Base-by-base conservation (phyloP, 352 stramenopile genomes). In the Pythium volutum region DNA sequence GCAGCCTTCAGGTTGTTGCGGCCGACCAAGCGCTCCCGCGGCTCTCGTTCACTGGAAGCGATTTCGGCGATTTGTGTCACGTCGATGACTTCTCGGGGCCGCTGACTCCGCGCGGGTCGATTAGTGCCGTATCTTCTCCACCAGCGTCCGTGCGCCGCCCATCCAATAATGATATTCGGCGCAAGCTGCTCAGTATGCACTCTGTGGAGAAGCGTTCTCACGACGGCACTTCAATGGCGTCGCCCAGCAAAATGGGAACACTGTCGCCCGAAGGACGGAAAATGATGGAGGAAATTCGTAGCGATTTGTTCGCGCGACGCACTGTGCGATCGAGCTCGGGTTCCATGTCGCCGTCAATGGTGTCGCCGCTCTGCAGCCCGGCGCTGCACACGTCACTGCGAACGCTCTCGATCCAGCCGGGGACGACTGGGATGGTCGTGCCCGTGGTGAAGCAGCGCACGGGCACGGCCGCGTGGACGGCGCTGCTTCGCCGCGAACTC, bases 1-100 rank as follows among this genome's bases (percentile, higher is more conserved):
- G 83, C 11, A 63, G 70, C 10, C 73, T 92, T 0, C 69, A 71
- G n/a, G 77, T 92, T 22, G 56, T 77, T 5, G 18, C 55, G 8
- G 58, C 52, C 20, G 64, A 71, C 26, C 57, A 60, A 14, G 52
- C 51, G 36, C 23, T 62, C 10, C 56, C 47, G 2, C 22, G 55
- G 26, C 42, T 45, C 16, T 70, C 63, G 16, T 64, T 65, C 14
- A 42, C 14, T n/a, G 57, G 46, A 3, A 52, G 34, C 29, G 57
- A 64, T 5, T 52, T 52, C 22, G 48, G 22, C 1, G 57, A 64
- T 26, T 9, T 26, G 6, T 20, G n/a, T 26, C 10, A 25, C 20
- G 23, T 43, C 11, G 29, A 42, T n/a, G 29, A 57, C 20, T 47
- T 27, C 20, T 64, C 2, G n/a, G 48, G 38, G 2, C 18, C 34